phyloP scores from a whole-genome alignment of 163 green algal species.

The Chlamydomonas reinhardtii region DNA sequence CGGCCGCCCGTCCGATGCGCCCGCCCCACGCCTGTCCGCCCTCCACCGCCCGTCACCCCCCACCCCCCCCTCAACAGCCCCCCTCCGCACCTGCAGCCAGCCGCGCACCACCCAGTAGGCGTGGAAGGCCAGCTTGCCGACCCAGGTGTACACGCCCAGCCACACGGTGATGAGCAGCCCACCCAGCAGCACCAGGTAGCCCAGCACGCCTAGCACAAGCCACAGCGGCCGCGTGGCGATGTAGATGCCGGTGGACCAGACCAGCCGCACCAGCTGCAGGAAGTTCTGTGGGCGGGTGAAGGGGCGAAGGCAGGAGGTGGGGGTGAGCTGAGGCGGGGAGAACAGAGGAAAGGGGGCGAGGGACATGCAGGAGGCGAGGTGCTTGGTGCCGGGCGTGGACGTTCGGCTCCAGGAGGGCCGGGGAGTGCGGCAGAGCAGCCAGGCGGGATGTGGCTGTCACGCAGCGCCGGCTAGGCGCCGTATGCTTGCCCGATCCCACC shows the following conservation, averaged over 20 bases:
- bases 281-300: neutral
- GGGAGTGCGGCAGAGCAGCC: too few relatives aligned
- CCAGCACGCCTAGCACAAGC: neutral
- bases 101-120: conserved; percentile 20
- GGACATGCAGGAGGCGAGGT: too few relatives aligned
- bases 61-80: neutral
- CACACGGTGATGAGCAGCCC: neutral
- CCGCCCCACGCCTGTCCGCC: neutral
- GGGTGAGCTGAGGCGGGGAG: too few relatives aligned
- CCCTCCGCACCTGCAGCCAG: neutral
- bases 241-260: neutral
- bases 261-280: neutral
- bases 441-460: too few relatives aligned
- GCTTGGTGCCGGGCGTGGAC: too few relatives aligned
- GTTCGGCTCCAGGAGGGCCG: too few relatives aligned
- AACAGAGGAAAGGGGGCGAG: neutral
- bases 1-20: too few relatives aligned
- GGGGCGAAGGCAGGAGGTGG: neutral
- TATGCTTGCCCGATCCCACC: too few relatives aligned
- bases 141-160: conserved; percentile 13
- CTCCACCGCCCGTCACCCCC: neutral
- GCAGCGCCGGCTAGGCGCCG: too few relatives aligned
- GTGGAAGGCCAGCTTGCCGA: conserved; percentile 9
- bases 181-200: conserved; percentile 7
- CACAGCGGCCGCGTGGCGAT: neutral